Evolutionary conservation across 108 stramenopile genomes (phyloP), one percentile per base, ranked within the genome.

Genomic region (Pseudonitzschia multiseries): DNA sequence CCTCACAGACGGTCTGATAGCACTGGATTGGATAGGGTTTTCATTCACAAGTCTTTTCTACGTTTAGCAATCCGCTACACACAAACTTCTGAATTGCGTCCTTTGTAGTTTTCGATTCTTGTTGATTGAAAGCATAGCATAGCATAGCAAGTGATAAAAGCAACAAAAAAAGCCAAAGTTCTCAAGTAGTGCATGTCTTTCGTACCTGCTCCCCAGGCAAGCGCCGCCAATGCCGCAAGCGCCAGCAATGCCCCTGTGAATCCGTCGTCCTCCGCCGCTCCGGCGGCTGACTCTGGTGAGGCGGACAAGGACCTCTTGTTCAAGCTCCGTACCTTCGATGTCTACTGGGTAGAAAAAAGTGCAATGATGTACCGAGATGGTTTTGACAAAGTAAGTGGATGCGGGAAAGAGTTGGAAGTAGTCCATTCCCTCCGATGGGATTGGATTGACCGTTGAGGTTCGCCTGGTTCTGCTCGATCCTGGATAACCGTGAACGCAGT

Each of bases 311-410:
- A 92, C 69, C 83, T 89, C 76, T 79, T 92, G 72, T 92, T 94
- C 86, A 92, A 91, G 73, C 69, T 82, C 63, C 89, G 93, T 80
- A 92, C 93, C 13, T 94, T 92, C 81, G 93, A 94, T 89, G 70
- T 90, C 41, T 90, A 83, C 67, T 94, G 91, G 91, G 89, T 94
- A 40, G 93, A 94, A 21, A 92, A 91, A 73, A 68, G 53, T 41
- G 83, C 93, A 57, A 74, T 94, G 59, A 94, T 94, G 93, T 91
- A 90, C 84, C 80, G 76, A 70, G 93, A 92, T 85, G 93, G 93
- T 59, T 76, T 86, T 57, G 89, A 89, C 54, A 94, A 92, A 84
- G 93, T 94, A 73, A 56, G 90, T 82, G 42, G 2, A 13, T 65
- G 10, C n/a, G n/a, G n/a, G n/a, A n/a, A n/a, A n/a, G n/a, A n/a